Conservation (phyloP, 495 filamentous ascomycete genomes). For the Xylaria flabelliformis region DNA sequence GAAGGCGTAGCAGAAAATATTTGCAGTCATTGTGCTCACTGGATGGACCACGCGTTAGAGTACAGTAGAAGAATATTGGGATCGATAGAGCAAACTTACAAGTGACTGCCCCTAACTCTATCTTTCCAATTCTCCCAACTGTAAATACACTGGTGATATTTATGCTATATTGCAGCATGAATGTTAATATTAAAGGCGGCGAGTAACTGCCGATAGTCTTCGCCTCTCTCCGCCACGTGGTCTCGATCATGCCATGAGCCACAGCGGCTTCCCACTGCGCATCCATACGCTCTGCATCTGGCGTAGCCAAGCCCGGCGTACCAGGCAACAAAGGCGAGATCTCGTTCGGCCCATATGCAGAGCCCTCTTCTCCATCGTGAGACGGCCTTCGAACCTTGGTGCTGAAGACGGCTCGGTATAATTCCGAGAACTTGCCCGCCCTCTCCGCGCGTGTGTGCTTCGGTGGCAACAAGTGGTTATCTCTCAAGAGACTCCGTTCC, state of each 20-base stretch:
- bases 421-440: constrained; percentile 32
- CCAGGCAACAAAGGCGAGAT: constrained; percentile 47
- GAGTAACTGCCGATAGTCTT: constrained; percentile 66
- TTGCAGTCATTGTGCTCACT: constrained; percentile 74
- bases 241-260: constrained; percentile 72
- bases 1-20: constrained; percentile 73
- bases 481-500: constrained; percentile 75
- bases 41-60: constrained; percentile 26
- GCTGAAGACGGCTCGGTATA: constrained; percentile 53
- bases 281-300: constrained; percentile 48
- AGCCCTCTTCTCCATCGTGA: constrained; percentile 42
- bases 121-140: constrained; percentile 67
- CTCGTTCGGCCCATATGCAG: constrained; percentile 44
- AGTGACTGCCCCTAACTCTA: constrained; percentile 69
- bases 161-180: constrained; percentile 74
- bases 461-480: constrained; percentile 75
- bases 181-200: constrained; percentile 68
- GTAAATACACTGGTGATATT: constrained; percentile 73
- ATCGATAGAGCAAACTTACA: constrained; percentile 34
- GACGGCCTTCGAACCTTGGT: constrained; percentile 45
- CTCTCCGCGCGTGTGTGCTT: constrained; percentile 53
- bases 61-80: background rate
- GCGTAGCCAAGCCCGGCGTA: constrained; percentile 21
- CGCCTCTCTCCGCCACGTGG: constrained; percentile 83
- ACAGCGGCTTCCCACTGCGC: constrained; percentile 84